Evolutionary conservation across 139 green algal genomes (phyloP).

Genomic region (Gonium pectorale): DNA sequence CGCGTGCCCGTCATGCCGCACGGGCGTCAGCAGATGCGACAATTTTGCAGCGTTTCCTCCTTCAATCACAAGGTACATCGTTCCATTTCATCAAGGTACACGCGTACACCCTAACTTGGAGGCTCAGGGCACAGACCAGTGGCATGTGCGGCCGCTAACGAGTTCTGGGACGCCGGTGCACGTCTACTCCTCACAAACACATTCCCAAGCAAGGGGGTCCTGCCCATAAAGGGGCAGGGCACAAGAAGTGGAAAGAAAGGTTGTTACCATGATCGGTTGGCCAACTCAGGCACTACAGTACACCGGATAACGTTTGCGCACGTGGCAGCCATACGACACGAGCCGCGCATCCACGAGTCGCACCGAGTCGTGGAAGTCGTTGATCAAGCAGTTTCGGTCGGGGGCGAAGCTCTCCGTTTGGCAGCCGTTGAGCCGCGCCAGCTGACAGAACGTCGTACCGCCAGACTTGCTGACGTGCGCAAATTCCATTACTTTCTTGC

Average conservation of each 20-base stretch:
- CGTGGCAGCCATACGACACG: neutral
- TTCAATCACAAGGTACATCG: too few relatives aligned
- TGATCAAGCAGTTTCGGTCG: neutral
- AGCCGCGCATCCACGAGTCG: neutral
- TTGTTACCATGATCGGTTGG: neutral
- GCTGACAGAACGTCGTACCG: conserved; percentile 7
- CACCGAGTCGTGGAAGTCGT: neutral
- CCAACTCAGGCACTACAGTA: neutral
- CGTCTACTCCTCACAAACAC: neutral
- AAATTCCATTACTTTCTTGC: conserved; percentile 1
- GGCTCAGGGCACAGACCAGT: too few relatives aligned
- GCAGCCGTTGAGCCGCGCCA: conserved; percentile 9
- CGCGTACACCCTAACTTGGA: too few relatives aligned
- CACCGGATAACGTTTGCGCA: neutral
- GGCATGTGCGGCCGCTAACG: neutral
- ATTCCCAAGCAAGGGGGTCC: neutral
- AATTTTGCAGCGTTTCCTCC: too few relatives aligned
- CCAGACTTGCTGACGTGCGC: conserved; percentile 27
- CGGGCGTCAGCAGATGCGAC: too few relatives aligned
- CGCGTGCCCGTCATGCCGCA: too few relatives aligned
- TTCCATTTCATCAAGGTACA: too few relatives aligned
- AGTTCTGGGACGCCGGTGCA: neutral
- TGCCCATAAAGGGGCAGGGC: neutral
- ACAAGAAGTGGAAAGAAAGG: neutral
- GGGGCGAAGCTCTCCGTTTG: neutral